These are phyloP conservation scores for Scleroderma citrinum DNA, from an alignment of 768 basidiomycete species.

Conservation along the genomic window DNA sequence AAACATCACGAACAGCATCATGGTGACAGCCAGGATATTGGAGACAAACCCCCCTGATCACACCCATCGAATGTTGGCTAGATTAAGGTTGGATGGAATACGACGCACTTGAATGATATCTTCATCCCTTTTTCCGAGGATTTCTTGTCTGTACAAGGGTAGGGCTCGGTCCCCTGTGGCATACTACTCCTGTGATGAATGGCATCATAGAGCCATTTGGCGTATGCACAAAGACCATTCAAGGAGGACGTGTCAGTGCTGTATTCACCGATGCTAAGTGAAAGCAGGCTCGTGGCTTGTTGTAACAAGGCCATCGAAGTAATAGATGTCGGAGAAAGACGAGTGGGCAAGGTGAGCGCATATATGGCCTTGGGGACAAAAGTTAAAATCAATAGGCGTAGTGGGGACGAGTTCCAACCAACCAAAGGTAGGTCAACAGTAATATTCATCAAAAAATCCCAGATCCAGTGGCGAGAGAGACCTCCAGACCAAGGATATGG, in stretches of 20 bases:
- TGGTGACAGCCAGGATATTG: conserved; percentile 16
- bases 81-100: not conserved
- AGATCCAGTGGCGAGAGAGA: conserved; percentile 29
- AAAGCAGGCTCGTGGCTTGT: conserved; percentile 21
- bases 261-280: conserved; percentile 12
- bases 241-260: conserved; percentile 5
- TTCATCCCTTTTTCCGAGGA: conserved; percentile 17
- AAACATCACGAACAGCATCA: conserved; percentile 19
- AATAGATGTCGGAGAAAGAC: conserved; percentile 25
- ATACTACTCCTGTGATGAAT: conserved; percentile 16
- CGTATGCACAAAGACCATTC: conserved; percentile 9
- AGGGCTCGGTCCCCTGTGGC: conserved; percentile 14
- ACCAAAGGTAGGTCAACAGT: conserved; percentile 34
- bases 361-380: conserved; percentile 18
- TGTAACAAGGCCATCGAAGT: conserved; percentile 31
- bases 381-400: not conserved
- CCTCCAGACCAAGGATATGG: conserved; percentile 16
- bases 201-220: conserved; percentile 16
- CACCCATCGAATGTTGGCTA: not conserved
- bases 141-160: conserved; percentile 6
- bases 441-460: conserved; percentile 27
- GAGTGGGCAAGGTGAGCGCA: conserved; percentile 16
- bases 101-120: conserved; percentile 20
- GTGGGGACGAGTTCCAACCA: not conserved
- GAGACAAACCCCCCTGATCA: conserved; percentile 14